Percentiles rank a stretch among this genome's conserved stretches.
Evolutionary conservation across 2,329 filamentous ascomycete genomes (phyloP).

Genomic region (Fusarium nematophilum): DNA sequence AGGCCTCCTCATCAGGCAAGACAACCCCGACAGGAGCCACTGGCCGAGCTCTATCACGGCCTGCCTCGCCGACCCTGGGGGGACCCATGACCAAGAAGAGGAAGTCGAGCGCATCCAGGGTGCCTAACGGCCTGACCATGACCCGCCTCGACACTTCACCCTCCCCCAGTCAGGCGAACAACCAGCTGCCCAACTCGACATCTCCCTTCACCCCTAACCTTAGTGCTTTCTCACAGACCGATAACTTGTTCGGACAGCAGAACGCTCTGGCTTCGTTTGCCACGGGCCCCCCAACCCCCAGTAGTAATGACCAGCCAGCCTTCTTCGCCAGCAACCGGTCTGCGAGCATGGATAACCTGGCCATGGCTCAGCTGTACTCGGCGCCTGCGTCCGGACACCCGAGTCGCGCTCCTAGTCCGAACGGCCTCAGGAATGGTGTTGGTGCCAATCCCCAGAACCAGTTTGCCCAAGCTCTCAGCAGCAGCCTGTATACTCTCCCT

Average conservation of each 20-base stretch:
- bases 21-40: constrained; percentile 46
- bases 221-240: constrained; percentile 56
- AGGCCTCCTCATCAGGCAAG: constrained; percentile 46
- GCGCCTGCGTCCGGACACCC: constrained; percentile 78
- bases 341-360: constrained; percentile 73
- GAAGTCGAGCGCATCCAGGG: constrained; percentile 79
- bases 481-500: constrained; percentile 62
- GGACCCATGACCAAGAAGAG: constrained; percentile 82
- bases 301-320: constrained; percentile 68
- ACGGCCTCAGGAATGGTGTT: constrained; percentile 60
- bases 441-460: constrained; percentile 56
- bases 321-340: constrained; percentile 69
- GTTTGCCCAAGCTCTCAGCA: constrained; percentile 60
- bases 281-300: constrained; percentile 74
- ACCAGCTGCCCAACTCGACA: constrained; percentile 55
- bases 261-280: constrained; percentile 57
- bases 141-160: constrained; percentile 77
- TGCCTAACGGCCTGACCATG: constrained; percentile 83
- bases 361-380: constrained; percentile 74
- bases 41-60: constrained; percentile 69
- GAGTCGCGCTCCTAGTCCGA: constrained; percentile 83
- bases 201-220: constrained; percentile 66
- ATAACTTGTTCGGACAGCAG: constrained; percentile 59
- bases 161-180: constrained; percentile 50
- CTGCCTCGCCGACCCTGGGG: constrained; percentile 75